Evolutionary conservation across 2,329 filamentous ascomycete species (phyloP).

Genomic region (Penicillium sp.): DNA sequence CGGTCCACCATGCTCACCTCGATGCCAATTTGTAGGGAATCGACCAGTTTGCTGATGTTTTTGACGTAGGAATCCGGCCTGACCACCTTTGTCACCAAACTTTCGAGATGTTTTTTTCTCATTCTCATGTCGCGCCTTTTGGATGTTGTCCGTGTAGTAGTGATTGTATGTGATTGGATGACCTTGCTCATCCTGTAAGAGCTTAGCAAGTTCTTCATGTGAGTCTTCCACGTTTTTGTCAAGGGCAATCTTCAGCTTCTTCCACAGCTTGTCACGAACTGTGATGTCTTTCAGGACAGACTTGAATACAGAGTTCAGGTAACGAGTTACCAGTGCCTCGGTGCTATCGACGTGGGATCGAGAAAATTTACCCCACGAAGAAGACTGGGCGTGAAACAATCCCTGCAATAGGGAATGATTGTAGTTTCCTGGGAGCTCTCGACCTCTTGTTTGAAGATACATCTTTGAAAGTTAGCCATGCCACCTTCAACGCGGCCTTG

Average conservation of each 20-base stretch:
- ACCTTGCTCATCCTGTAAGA: conserved; percentile 28
- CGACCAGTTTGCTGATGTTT: not conserved
- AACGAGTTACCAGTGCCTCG: conserved; percentile 18
- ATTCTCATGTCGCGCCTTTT: not conserved
- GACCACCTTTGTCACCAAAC: not conserved
- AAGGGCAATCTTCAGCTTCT: not conserved
- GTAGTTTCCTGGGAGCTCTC: conserved; percentile 40
- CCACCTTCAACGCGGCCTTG: no score
- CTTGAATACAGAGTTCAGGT: conserved; percentile 16
- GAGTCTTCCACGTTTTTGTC: not conserved
- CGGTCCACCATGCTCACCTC: conserved; percentile 11
- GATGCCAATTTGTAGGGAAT: not conserved
- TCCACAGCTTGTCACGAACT: conserved; percentile 13
- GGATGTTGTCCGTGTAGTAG: conserved; percentile 31
- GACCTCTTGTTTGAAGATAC: conserved; percentile 34
- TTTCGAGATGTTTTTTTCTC: not conserved
- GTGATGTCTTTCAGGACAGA: conserved; percentile 20
- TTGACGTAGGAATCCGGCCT: no score
- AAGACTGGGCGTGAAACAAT: conserved; percentile 38
- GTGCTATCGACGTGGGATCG: conserved; percentile 23
- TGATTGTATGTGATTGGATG: conserved; percentile 43
- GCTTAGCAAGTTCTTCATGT: conserved; percentile 1
- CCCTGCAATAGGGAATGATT: conserved; percentile 34
- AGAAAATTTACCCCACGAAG: conserved; percentile 32
- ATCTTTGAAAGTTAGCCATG: not conserved